Conservation (phyloP, 352 stramenopile genomes). For the Globisporangium carolinianum region DNA sequence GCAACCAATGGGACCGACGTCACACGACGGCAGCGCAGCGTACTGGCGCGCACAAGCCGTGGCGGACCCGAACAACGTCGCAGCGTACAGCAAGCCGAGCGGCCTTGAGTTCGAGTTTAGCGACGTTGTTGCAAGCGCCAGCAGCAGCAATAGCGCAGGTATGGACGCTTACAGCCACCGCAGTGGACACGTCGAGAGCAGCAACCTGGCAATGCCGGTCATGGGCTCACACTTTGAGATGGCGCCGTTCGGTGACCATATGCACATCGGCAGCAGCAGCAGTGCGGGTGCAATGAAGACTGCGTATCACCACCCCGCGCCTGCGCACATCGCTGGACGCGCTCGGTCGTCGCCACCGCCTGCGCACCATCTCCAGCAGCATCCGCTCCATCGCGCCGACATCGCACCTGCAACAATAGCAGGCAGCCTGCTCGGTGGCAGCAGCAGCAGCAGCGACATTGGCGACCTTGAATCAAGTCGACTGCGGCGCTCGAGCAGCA, state of each 20-base stretch:
- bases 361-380: too few relatives aligned
- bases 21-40: background rate
- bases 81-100: slow-evolving; percentile 9
- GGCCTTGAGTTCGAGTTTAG: slow-evolving; percentile 33
- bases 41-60: slow-evolving; percentile 11
- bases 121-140: slow-evolving; percentile 23
- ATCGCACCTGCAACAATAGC: background rate
- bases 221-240: slow-evolving; percentile 31
- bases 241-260: slow-evolving; percentile 19
- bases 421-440: background rate
- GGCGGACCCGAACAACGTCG: background rate
- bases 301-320: too few relatives aligned
- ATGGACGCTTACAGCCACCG: too few relatives aligned
- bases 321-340: background rate
- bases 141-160: slow-evolving; percentile 2
- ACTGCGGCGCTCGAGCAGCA: slow-evolving; percentile 5
- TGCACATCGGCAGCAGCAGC: slow-evolving; percentile 6
- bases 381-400: background rate
- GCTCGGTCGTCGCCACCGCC: background rate
- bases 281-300: background rate
- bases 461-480: background rate
- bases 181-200: slow-evolving; percentile 1
- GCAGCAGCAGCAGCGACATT: background rate
- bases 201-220: slow-evolving; percentile 13
- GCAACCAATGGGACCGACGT: background rate